Evolutionary conservation across 768 basidiomycete genomes (phyloP).

Genomic region (Hygrocybe punicea): DNA sequence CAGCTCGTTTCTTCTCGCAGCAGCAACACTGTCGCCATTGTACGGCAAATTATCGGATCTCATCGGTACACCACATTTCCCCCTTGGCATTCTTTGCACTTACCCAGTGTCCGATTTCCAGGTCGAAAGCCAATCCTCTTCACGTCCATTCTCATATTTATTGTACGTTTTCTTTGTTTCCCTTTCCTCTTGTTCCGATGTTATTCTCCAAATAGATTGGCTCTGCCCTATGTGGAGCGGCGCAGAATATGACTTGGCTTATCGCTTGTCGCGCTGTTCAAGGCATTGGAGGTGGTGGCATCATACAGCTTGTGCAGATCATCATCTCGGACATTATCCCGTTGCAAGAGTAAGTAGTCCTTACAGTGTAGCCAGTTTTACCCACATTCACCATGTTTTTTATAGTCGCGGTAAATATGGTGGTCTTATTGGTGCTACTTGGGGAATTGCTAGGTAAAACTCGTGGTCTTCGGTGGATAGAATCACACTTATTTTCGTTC

Average conservation of each 20-base stretch:
- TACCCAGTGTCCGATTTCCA: conserved; percentile 10
- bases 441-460: conserved; percentile 58
- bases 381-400: not conserved
- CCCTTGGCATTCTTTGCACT: not conserved
- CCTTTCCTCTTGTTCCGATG: not conserved
- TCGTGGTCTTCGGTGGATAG: not conserved
- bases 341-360: conserved; percentile 58
- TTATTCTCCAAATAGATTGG: conserved; percentile 48
- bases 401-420: conserved; percentile 72
- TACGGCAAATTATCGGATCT: conserved; percentile 77
- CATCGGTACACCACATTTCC: conserved; percentile 21
- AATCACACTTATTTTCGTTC: conserved; percentile 1
- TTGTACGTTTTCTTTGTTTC: conserved; percentile 42
- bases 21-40: conserved; percentile 62
- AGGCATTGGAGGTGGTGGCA: conserved; percentile 80
- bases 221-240: conserved; percentile 78
- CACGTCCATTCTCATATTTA: conserved; percentile 59
- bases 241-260: conserved; percentile 75
- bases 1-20: conserved; percentile 73
- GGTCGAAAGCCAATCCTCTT: conserved; percentile 73
- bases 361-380: not conserved
- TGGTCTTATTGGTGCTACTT: conserved; percentile 73
- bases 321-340: conserved; percentile 82
- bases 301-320: conserved; percentile 73
- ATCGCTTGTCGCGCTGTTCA: conserved; percentile 75